Base-by-base conservation (phyloP, 495 filamentous ascomycete genomes). In the Massariosphaeria phaeospora region DNA sequence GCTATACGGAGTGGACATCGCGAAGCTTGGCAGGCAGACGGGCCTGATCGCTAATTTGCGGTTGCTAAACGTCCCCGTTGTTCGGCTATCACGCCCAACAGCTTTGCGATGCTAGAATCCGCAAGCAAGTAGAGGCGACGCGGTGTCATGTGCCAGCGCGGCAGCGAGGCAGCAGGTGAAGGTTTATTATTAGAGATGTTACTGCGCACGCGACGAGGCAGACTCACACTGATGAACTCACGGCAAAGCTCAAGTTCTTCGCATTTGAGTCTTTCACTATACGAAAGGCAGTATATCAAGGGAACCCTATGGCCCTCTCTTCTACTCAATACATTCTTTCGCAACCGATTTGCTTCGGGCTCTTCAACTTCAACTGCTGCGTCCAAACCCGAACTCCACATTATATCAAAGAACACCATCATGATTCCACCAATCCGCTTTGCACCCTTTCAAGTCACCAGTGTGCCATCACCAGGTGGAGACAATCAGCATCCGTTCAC, bases 71-170 rank as follows among this genome's bases (percentile, higher is more conserved):
- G 26, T 7, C 24, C 10, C 17, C 2, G 21, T 8, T 20, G n/a
- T 21, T 29, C 20, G 13, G 20, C 41, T 18, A 23, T 48, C 51
- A 48, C 47, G 47, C 46, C 29, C 55, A 11, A 52, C 39, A 25
- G 38, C 47, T 31, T 39, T 29, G 31, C 55, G 33, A 21, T 31
- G 12, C 11, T 15, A 18, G 29, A 2, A 11, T 5, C 34, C 20
- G 23, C 29, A 45, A n/a, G 30, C 34, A 20, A 26, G 24, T 36
- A 26, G 23, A 24, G 36, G 35, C 49, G 47, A 58, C 55, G 55
- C 55, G 55, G 9, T 58, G 25, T 58, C 55, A 58, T 58, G 55
- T 58, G 55, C 30, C 6, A n/a, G 36, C 47, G 54, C 34, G 54
- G 49, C n/a, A 26, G 33, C n/a, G 40, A 17, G 23, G 24, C 31